Percentiles rank a stretch among this genome's conserved stretches.
phyloP scores from a whole-genome alignment of 176 grass and related monocot genomes.

The Olyra latifolia region DNA sequence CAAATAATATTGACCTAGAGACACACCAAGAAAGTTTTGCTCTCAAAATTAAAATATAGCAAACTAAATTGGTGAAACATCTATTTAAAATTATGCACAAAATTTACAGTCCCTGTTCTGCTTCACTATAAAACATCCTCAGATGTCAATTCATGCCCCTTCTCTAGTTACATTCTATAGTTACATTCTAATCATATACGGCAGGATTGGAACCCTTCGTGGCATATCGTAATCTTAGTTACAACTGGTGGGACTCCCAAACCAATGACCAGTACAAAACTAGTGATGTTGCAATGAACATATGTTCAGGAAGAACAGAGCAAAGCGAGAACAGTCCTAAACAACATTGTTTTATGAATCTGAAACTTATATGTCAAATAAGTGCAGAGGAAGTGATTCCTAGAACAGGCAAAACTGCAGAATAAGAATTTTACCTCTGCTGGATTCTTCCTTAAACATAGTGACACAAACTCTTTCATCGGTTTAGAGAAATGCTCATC shows the following conservation, averaged over 20 bases:
- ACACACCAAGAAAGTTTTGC: neutral
- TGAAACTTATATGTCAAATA: constrained; percentile 8
- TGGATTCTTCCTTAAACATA: constrained; percentile 94
- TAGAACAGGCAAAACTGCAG: neutral
- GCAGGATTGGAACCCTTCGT: neutral
- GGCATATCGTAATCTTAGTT: constrained; percentile 6
- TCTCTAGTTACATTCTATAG: constrained; percentile 20
- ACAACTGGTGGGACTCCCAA: neutral
- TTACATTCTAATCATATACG: neutral
- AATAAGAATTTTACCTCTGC: constrained; percentile 66
- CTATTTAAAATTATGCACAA: constrained; percentile 3
- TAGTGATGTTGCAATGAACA: neutral
- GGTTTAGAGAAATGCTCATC: constrained; percentile 98
- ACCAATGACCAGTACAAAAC: neutral
- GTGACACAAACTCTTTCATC: constrained; percentile 98
- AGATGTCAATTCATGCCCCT: neutral
- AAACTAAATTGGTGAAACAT: constrained; percentile 17
- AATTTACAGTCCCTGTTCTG: neutral
- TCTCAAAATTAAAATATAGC: constrained; percentile 13
- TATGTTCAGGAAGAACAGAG: neutral
- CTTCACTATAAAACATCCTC: neutral
- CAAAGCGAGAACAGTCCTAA: neutral
- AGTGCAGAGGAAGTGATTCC: constrained; percentile 10
- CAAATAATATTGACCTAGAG: constrained; percentile 11
- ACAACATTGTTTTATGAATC: neutral